Base-by-base conservation (phyloP, 192 early-diverging fungal genomes). In the Piromyces finnis region DNA sequence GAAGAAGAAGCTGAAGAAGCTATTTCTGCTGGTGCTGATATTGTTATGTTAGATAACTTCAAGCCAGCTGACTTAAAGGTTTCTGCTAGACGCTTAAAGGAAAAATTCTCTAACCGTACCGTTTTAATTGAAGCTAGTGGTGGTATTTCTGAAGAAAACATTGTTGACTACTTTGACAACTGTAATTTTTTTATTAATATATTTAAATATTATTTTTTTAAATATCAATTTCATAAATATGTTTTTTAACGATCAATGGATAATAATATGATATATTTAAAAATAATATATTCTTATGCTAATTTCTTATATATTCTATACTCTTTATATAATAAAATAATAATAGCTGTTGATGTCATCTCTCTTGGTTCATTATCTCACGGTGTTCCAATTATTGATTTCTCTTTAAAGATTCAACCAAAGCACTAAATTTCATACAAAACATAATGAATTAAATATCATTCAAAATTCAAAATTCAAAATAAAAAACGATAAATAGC, bases 11-110 rank as follows among this genome's bases (percentile, higher is more conserved):
- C 97, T 1, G 90, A 94, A 83, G 97, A 99, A 84, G 97, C 97
- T 26, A 95, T 99, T 83, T 90, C 86, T 51, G 96, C 95, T 22
- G 97, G 97, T 22, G 97, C 97, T 11, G 95, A 99, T 82, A 93
- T 99, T 83, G 90, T 99, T 82, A 99, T 99, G 97, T 85, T 99
- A 32, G 97, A 99, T 82, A 99, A 99, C 84, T 95, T 95, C 83
- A 85, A 92, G 29, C 92, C 93, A 2, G 89, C 90, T 5, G 88
- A 84, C 0, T 86, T 99, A 80, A 87, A 89, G 81, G 29, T 81
- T 0, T 90, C 92, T 30, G 94, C 94, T 2, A 85, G 84, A 79
- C 92, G 85, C 39, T 86, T 99, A 82, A 97, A 96, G 83, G 83
- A 93, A 68, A 84, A 89, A 77, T 95, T 93, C 88, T 84, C 86